A percentile compares a stretch with the other conserved stretches of the same genome.
These are phyloP conservation scores for Panaeolus cyanescens DNA, from an alignment of 768 basidiomycete species.

Conservation along the genomic window DNA sequence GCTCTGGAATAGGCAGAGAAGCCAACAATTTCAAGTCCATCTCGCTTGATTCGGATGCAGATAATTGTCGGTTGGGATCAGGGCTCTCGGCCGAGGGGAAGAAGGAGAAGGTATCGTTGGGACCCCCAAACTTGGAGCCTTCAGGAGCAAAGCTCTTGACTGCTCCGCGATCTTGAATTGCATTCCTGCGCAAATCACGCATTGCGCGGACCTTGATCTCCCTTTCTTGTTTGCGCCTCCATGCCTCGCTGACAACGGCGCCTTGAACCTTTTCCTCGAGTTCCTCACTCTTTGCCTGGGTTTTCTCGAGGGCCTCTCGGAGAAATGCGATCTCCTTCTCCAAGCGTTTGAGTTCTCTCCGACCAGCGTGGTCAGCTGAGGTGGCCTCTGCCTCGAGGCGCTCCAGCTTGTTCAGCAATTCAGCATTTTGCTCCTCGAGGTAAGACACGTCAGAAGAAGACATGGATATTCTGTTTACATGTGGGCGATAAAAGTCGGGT, in stretches of 20 bases:
- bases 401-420: slow-evolving; percentile 76
- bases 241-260: slow-evolving; percentile 42
- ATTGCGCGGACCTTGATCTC: slow-evolving; percentile 56
- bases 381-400: slow-evolving; percentile 71
- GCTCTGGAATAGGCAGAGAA: slow-evolving; percentile 43
- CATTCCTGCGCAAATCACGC: slow-evolving; percentile 37
- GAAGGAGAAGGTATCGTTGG: slow-evolving; percentile 28
- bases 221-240: slow-evolving; percentile 50
- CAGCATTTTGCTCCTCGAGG: slow-evolving; percentile 82
- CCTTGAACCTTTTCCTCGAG: slow-evolving; percentile 67
- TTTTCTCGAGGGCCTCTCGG: slow-evolving; percentile 74
- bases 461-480: slow-evolving; percentile 57
- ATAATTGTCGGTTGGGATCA: slow-evolving; percentile 3
- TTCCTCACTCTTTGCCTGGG: slow-evolving; percentile 70
- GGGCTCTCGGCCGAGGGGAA: slow-evolving; percentile 26
- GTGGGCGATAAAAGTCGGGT: slow-evolving; percentile 27
- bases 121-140: slow-evolving; percentile 41
- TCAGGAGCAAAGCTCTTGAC: slow-evolving; percentile 66
- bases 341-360: slow-evolving; percentile 66
- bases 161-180: slow-evolving; percentile 25
- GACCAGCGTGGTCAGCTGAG: slow-evolving; percentile 66
- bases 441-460: slow-evolving; percentile 68
- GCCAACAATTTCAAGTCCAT: neutral
- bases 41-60: neutral
- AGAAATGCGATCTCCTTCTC: slow-evolving; percentile 82